A percentile compares a stretch with the other conserved stretches of the same genome.
phyloP scores from a whole-genome alignment of 345 rosid species.

The Erodium maritimum region DNA sequence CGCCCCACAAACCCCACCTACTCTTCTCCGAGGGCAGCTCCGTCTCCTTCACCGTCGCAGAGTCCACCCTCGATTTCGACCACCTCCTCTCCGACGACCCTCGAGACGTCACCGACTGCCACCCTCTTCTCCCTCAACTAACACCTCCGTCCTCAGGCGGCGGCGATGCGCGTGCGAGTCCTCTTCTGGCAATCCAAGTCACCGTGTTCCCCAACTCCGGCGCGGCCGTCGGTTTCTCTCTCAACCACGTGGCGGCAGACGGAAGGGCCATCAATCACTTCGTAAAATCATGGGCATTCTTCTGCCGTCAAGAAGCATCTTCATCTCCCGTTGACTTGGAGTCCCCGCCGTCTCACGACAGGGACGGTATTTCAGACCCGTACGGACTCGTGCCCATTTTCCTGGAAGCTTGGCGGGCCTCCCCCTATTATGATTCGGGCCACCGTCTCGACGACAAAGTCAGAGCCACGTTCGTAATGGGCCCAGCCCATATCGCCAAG shows the following conservation, averaged over 20 bases:
- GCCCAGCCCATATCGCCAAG: conserved; percentile 4
- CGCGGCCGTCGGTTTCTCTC: conserved; percentile 17
- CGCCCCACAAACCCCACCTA: conserved; percentile 17
- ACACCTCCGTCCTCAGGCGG: not conserved
- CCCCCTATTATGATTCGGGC: not conserved
- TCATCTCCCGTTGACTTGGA: too few species aligned
- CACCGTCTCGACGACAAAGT: conserved; percentile 9
- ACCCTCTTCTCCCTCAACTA: conserved; percentile 21
- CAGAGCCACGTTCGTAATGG: conserved; percentile 18
- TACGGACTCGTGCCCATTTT: conserved; percentile 6
- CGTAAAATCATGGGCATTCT: conserved; percentile 29
- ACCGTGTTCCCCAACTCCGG: conserved; percentile 28
- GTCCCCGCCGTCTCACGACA: conserved; percentile 8
- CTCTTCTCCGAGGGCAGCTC: too few species aligned
- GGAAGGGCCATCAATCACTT: conserved; percentile 28
- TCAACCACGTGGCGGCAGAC: conserved; percentile 23
- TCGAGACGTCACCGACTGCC: too few species aligned
- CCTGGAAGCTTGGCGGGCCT: conserved; percentile 8
- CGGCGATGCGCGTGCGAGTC: not conserved
- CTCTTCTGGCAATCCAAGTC: too few species aligned
- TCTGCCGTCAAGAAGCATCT: not conserved
- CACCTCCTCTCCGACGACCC: too few species aligned
- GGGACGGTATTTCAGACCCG: conserved; percentile 15
- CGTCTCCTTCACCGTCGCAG: too few species aligned
- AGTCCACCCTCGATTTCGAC: too few species aligned